Evolutionary conservation across 257 asterid species (phyloP).

Genomic region (Primulina tabacum): DNA sequence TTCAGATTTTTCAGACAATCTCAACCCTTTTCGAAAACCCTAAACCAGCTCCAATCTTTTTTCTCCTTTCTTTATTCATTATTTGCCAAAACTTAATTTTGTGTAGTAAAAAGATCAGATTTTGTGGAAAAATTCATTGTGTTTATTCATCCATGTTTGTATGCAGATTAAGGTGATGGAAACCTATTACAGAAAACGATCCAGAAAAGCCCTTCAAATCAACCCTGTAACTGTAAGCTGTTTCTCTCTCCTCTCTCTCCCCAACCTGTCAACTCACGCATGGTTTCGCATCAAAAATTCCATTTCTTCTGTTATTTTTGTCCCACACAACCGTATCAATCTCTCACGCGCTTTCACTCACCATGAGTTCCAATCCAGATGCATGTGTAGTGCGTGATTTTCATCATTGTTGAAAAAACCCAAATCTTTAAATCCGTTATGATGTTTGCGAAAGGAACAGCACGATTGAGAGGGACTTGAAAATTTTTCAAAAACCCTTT

Average conservation of each 20-base stretch:
- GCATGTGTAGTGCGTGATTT: slow-evolving; percentile 15
- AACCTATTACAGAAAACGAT: slow-evolving; percentile 67
- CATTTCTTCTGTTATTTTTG: slow-evolving; percentile 32
- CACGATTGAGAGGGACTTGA: not conserved
- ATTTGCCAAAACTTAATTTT: not conserved
- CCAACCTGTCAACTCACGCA: slow-evolving; percentile 26
- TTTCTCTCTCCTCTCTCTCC: slow-evolving; percentile 26
- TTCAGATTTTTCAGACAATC: slow-evolving; percentile 13
- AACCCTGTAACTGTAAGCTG: slow-evolving; percentile 31
- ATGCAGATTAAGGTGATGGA: slow-evolving; percentile 48
- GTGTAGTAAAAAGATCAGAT: not conserved
- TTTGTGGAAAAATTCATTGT: not conserved
- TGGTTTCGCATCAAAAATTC: slow-evolving; percentile 22
- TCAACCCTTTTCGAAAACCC: slow-evolving; percentile 39
- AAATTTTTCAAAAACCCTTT: not conserved
- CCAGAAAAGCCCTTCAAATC: slow-evolving; percentile 40
- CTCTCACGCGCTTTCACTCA: slow-evolving; percentile 32
- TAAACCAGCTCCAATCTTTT: slow-evolving; percentile 16
- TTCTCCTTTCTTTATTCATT: not conserved
- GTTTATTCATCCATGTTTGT: slow-evolving; percentile 1
- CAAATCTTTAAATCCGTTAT: slow-evolving; percentile 23
- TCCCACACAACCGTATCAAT: slow-evolving; percentile 14
- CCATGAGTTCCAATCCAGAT: not conserved
- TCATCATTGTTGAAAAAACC: slow-evolving; percentile 17
- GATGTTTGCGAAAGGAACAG: slow-evolving; percentile 15